Percentiles rank a stretch among this genome's conserved stretches.
Evolutionary conservation across 148 eudicot species (phyloP).

Genomic region (Rheum nobile): DNA sequence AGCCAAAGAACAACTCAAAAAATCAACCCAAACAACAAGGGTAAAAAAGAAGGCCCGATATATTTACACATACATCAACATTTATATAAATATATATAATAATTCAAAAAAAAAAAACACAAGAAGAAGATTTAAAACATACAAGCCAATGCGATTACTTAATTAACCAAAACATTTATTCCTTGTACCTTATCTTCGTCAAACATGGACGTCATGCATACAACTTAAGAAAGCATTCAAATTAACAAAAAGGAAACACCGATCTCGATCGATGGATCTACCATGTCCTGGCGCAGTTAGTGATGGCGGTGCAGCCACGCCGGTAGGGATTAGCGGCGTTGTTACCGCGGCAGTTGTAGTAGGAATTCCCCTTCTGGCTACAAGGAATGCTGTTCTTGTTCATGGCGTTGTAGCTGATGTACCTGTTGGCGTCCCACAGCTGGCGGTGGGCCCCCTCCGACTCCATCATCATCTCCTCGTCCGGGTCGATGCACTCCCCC

Average conservation of each 20-base stretch:
- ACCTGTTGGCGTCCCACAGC: conserved; percentile 11
- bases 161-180: background rate
- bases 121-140: background rate
- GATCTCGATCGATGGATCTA: background rate
- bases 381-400: conserved; percentile 31
- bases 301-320: conserved; percentile 32
- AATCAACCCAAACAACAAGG: too few species aligned
- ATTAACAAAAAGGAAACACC: background rate
- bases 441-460: conserved; percentile 18
- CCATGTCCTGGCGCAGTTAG: conserved; percentile 16
- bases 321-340: conserved; percentile 28
- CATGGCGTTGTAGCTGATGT: conserved; percentile 23
- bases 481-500: conserved; percentile 23
- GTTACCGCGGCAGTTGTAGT: conserved; percentile 27
- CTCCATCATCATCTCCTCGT: conserved; percentile 22
- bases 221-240: background rate
- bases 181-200: background rate
- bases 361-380: conserved; percentile 20
- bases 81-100: too few species aligned
- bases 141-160: background rate
- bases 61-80: too few species aligned
- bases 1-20: too few species aligned
- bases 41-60: too few species aligned
- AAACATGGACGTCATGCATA: background rate
- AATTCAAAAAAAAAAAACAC: background rate